Percentiles rank a stretch among this genome's conserved stretches.
phyloP scores from a whole-genome alignment of 2,329 filamentous ascomycete species.

The Pseudogymnoascus destructans region DNA sequence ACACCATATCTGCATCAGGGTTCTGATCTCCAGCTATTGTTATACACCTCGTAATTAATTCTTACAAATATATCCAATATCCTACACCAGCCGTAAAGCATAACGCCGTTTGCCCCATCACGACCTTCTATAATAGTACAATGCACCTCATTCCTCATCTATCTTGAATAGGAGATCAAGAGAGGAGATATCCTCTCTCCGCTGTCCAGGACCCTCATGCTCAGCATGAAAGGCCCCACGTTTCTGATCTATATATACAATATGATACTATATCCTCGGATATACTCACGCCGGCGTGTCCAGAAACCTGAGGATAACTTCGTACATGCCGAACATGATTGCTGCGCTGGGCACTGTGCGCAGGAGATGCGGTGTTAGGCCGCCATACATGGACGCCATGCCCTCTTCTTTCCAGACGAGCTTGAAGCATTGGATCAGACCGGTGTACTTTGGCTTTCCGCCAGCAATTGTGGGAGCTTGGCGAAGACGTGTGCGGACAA shows the following conservation, averaged over 20 bases:
- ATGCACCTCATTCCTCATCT: slow-evolving; percentile 2
- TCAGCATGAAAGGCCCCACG: slow-evolving; percentile 1
- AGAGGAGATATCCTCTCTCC: slow-evolving; percentile 1
- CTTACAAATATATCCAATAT: slow-evolving; percentile 8
- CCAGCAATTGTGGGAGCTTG: slow-evolving; percentile 62
- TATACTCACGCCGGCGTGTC: slow-evolving; percentile 19
- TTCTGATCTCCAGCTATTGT: background rate
- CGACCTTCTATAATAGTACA: slow-evolving; percentile 5
- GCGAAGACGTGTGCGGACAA: slow-evolving; percentile 70
- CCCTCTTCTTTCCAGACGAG: slow-evolving; percentile 83
- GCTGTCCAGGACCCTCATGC: background rate
- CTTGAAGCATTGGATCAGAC: slow-evolving; percentile 76
- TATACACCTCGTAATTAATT: slow-evolving; percentile 4
- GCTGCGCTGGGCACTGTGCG: slow-evolving; percentile 83
- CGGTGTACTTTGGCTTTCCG: slow-evolving; percentile 72
- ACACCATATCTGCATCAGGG: background rate
- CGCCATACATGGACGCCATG: slow-evolving; percentile 74
- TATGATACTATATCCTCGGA: slow-evolving; percentile 1
- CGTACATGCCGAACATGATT: slow-evolving; percentile 88
- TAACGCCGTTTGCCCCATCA: slow-evolving; percentile 1
- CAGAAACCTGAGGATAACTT: slow-evolving; percentile 27
- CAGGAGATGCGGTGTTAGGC: slow-evolving; percentile 81
- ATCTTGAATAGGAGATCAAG: slow-evolving; percentile 9
- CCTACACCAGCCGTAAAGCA: slow-evolving; percentile 7
- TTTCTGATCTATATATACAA: slow-evolving; percentile 7